Evolutionary conservation across 345 rosid genomes (phyloP), one percentile per base, ranked within the genome.

Genomic region (Gossypium bickii): DNA sequence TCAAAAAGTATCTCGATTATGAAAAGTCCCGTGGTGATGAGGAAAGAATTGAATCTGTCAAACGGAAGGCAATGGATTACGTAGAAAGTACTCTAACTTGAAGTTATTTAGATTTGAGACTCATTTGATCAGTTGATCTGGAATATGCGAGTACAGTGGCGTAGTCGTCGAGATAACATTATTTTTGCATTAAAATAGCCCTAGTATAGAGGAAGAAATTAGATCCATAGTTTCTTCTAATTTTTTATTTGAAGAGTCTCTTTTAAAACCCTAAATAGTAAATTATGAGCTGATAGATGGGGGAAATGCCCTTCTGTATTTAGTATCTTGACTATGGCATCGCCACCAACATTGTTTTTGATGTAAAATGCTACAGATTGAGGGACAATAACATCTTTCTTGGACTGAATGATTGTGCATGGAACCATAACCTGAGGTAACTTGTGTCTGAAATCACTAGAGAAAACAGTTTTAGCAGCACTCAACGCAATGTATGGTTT

Each of bases 21-120:
- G 99, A 95, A 85, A 91, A 85, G 78, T 78, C 87, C 43, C 24
- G 5, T 17, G 94, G 90, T 3, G 92, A 89, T 25, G 92, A 84
- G 44, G 89, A 83, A 79, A 82, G 84, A 67, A 78, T 90, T 0
- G 89, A 90, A 77, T 82, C 81, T 20, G 98, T 93, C 75, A 93
- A 90, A 78, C 89, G 68, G 77, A 94, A 89, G 79, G 99, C 99
- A 1, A 87, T 89, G 90, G 92, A 89, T 67, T 91, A 92, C 20
- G 97, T 88, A 2, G 89, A 93, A 81, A 89, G 81, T 64, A 78
- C 88, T 11, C 51, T 86, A 65, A 78, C 77, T 7, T 84, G 68
- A 75, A 24, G 61, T 62, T 16, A 51, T 47, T 3, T 44, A 29
- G 57, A 41, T 48, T 5, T 34, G 41, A 34, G 41, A 34, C 15